These are phyloP conservation scores for Saccharomyces hybrid DNA, from an alignment of 1,139 yeast genomes.

Conservation along the genomic window DNA sequence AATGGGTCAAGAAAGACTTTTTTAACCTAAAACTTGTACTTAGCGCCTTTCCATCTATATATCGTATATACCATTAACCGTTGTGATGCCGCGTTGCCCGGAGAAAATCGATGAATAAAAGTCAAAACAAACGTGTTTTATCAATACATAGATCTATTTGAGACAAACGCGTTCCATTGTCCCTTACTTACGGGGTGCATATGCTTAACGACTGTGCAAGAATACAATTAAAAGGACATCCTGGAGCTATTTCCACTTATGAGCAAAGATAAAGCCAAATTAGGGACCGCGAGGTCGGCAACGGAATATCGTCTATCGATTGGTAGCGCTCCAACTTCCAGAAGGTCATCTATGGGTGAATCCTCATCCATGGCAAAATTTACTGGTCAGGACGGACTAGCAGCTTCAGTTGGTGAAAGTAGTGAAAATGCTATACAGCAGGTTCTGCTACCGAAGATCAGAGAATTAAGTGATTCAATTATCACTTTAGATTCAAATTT, in stretches of 20 bases:
- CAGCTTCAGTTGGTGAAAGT: conserved; percentile 9
- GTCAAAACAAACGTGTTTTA: not conserved
- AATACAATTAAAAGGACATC: not conserved
- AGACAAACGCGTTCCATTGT: not conserved
- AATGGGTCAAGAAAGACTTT: not conserved
- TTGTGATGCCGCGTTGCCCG: not conserved
- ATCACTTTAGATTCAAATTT: conserved; percentile 45
- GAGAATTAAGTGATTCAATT: conserved; percentile 32
- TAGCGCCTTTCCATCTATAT: not conserved
- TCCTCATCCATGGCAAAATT: conserved; percentile 3
- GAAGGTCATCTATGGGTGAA: conserved; percentile 29
- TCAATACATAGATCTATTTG: not conserved
- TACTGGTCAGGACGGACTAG: conserved; percentile 5
- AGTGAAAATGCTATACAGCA: conserved; percentile 20
- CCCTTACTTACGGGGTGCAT: not conserved
- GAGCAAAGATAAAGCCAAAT: conserved; percentile 14
- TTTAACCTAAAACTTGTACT: not conserved
- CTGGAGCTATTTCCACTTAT: conserved; percentile 2
- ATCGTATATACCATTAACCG: not conserved
- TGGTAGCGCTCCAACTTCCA: conserved; percentile 30
- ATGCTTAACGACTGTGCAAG: not conserved
- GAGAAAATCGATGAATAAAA: not conserved
- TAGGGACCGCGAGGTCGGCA: conserved; percentile 17
- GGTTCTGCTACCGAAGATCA: conserved; percentile 26
- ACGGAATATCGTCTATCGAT: conserved; percentile 30